phyloP scores from a whole-genome alignment of 2,329 filamentous ascomycete species.

The Cyphellophora europaea region DNA sequence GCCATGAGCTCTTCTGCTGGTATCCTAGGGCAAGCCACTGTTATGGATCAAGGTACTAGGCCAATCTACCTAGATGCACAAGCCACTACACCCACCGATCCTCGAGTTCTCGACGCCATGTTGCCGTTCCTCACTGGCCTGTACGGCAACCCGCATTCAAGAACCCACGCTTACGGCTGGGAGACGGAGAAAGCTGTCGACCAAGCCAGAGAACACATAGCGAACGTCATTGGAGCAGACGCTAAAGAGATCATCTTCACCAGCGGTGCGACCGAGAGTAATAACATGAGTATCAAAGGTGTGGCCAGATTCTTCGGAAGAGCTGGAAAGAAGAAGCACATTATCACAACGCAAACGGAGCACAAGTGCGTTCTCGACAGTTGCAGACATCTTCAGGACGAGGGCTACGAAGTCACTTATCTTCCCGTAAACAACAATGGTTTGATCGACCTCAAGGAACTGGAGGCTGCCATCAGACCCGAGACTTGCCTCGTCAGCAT shows the following conservation, averaged over 20 bases:
- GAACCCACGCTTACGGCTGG: slow-evolving; percentile 97
- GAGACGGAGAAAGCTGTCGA: slow-evolving; percentile 94
- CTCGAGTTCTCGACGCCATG: slow-evolving; percentile 92
- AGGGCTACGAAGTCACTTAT: slow-evolving; percentile 96
- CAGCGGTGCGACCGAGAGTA: slow-evolving; percentile 94
- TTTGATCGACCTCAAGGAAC: slow-evolving; percentile 71
- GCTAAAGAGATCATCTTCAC: slow-evolving; percentile 99
- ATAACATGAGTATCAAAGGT: slow-evolving; percentile 99
- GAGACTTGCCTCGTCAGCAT: slow-evolving; percentile 90
- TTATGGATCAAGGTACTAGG: slow-evolving; percentile 85
- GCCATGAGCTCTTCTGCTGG: slow-evolving; percentile 61
- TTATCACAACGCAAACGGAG: slow-evolving; percentile 94
- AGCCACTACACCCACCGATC: slow-evolving; percentile 90
- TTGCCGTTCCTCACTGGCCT: slow-evolving; percentile 86
- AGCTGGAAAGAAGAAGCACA: slow-evolving; percentile 93
- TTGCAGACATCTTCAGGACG: slow-evolving; percentile 91
- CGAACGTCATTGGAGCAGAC: slow-evolving; percentile 81
- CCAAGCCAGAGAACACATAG: slow-evolving; percentile 72
- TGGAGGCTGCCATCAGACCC: slow-evolving; percentile 81
- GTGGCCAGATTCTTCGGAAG: slow-evolving; percentile 92
- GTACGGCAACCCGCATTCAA: slow-evolving; percentile 94
- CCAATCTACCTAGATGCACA: slow-evolving; percentile 99
- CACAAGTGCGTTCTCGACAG: slow-evolving; percentile 99
- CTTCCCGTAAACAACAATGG: slow-evolving; percentile 81
- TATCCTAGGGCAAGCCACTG: slow-evolving; percentile 79